Percentiles rank a stretch among this genome's conserved stretches.
phyloP scores from a whole-genome alignment of 768 basidiomycete species.

The Termitomyces sp. region DNA sequence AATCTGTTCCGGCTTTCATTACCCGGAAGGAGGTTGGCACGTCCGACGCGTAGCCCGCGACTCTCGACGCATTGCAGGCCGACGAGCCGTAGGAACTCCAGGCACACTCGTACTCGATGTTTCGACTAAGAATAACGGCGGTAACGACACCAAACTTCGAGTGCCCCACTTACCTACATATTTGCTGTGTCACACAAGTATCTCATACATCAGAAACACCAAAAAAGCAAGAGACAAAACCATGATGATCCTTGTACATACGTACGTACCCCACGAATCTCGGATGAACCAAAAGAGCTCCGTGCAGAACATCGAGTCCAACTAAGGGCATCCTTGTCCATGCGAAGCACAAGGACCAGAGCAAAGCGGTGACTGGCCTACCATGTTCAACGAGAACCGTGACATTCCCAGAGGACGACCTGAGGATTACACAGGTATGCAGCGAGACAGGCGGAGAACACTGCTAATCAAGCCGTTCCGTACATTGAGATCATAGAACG shows the following conservation, averaged over 20 bases:
- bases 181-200: background rate
- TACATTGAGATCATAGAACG: constrained; percentile 21
- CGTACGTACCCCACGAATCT: constrained; percentile 38
- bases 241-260: constrained; percentile 23
- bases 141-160: too few relatives aligned
- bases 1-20: too few relatives aligned
- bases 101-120: too few relatives aligned
- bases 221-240: background rate
- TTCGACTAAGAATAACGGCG: too few relatives aligned
- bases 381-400: constrained; percentile 52
- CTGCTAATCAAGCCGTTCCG: constrained; percentile 52
- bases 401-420: too few relatives aligned
- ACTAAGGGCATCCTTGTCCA: constrained; percentile 29
- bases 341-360: too few relatives aligned
- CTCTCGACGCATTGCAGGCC: too few relatives aligned
- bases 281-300: constrained; percentile 48
- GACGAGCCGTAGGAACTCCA: too few relatives aligned
- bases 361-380: constrained; percentile 27
- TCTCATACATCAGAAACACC: constrained; percentile 21
- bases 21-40: too few relatives aligned
- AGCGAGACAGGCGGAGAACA: constrained; percentile 52
- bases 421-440: constrained; percentile 43
- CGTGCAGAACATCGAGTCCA: constrained; percentile 39
- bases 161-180: too few relatives aligned
- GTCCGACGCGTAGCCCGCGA: too few relatives aligned